Percentiles rank a stretch among this genome's conserved stretches.
These are phyloP conservation scores for Heteromeles arbutifolia DNA, from an alignment of 306 rosid genomes.

Conservation along the genomic window DNA sequence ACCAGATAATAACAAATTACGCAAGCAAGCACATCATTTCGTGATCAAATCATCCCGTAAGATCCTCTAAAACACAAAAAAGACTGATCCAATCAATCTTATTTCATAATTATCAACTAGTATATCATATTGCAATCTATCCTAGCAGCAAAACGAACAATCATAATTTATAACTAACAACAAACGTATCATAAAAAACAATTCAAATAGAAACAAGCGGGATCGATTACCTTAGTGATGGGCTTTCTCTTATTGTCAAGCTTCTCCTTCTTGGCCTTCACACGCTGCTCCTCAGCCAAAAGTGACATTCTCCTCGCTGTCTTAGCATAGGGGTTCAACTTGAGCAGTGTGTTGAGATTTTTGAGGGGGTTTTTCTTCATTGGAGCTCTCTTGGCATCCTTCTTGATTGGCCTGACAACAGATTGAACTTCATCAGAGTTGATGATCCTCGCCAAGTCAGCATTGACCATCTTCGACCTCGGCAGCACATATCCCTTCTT, in stretches of 20 bases:
- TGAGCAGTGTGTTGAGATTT: constrained; percentile 64
- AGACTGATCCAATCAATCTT: neutral
- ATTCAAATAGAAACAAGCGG: neutral
- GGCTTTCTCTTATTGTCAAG: constrained; percentile 68
- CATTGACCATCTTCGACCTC: constrained; percentile 68
- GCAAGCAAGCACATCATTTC: neutral
- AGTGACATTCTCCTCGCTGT: constrained; percentile 70
- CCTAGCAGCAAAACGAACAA: neutral
- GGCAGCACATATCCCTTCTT: constrained; percentile 65
- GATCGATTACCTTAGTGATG: constrained; percentile 44
- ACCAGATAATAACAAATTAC: neutral
- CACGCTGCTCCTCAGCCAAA: constrained; percentile 69
- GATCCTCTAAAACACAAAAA: neutral
- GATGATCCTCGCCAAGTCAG: constrained; percentile 71
- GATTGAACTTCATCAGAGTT: constrained; percentile 85
- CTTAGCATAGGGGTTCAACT: constrained; percentile 76
- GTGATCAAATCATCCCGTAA: neutral
- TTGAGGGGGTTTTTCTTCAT: constrained; percentile 80
- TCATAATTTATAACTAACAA: neutral
- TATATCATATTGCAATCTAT: too few species aligned
- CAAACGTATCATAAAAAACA: too few species aligned
- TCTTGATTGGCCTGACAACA: constrained; percentile 74
- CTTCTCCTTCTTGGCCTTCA: constrained; percentile 77
- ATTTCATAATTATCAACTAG: neutral
- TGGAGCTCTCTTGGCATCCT: constrained; percentile 46